phyloP scores from a whole-genome alignment of 2,329 filamentous ascomycete genomes.

The Thelonectria olida region DNA sequence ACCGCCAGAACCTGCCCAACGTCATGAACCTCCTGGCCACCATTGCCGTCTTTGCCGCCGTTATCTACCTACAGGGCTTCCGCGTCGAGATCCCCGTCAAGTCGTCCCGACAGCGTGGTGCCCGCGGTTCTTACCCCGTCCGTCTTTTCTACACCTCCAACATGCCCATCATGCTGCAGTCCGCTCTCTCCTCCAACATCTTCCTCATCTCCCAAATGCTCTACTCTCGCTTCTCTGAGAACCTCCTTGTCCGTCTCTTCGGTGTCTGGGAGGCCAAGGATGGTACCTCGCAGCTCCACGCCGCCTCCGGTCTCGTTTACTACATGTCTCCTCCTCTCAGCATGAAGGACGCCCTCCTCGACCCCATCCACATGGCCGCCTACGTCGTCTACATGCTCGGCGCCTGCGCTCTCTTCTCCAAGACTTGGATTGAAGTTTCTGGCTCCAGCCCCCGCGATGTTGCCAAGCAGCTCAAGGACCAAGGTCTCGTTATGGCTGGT shows the following conservation, averaged over 20 bases:
- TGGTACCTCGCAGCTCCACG: constrained; percentile 93
- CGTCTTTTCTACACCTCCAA: constrained; percentile 99
- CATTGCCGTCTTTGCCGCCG: constrained; percentile 90
- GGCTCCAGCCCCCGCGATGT: constrained; percentile 97
- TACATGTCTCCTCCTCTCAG: constrained; percentile 99
- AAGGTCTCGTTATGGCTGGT: constrained; percentile 98
- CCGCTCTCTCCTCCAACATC: constrained; percentile 96
- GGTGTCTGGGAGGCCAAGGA: constrained; percentile 99
- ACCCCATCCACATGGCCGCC: constrained; percentile 94
- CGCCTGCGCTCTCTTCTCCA: constrained; percentile 97
- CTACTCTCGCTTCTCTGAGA: constrained; percentile 98
- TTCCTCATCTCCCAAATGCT: constrained; percentile 99
- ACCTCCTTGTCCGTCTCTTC: constrained; percentile 95
- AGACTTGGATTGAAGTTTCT: constrained; percentile 99
- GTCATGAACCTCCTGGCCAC: constrained; percentile 98
- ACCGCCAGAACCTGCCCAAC: constrained; percentile 98
- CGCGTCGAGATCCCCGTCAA: constrained; percentile 99
- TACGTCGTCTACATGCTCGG: constrained; percentile 99
- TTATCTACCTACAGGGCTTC: constrained; percentile 99
- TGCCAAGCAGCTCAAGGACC: constrained; percentile 99
- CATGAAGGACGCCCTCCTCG: constrained; percentile 95
- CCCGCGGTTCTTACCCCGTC: constrained; percentile 96
- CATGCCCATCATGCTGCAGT: constrained; percentile 99
- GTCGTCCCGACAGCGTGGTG: constrained; percentile 97
- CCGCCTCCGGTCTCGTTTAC: constrained; percentile 93